phyloP scores from a whole-genome alignment of 257 asterid genomes.

The Solanum peruvianum region DNA sequence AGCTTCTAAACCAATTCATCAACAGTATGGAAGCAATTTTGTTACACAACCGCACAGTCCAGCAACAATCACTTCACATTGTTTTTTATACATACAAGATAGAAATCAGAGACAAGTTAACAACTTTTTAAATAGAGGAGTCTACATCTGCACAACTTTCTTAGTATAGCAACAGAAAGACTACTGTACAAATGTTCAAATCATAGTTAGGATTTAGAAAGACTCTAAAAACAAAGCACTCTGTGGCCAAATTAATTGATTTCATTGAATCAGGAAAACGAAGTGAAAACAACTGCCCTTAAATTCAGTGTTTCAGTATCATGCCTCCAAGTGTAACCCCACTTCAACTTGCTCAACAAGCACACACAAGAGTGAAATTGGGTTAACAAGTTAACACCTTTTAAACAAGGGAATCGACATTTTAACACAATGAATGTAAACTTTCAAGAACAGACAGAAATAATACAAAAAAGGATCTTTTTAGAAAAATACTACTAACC shows the following conservation, averaged over 20 bases:
- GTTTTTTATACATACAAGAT: not conserved
- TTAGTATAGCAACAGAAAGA: not conserved
- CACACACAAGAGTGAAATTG: not conserved
- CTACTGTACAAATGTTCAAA: not conserved
- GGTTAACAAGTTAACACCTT: not conserved
- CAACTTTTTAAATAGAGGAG: not conserved
- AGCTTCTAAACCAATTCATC: not conserved
- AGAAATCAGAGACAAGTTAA: not conserved
- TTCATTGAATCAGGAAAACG: not conserved
- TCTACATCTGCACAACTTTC: not conserved
- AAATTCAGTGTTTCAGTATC: not conserved
- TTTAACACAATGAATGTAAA: not conserved
- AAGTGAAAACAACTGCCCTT: not conserved
- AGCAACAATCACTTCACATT: not conserved
- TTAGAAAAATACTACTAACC: not conserved
- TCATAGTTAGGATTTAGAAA: not conserved
- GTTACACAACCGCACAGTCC: not conserved
- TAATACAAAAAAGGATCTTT: not conserved
- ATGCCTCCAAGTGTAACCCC: not conserved
- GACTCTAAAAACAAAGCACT: not conserved
- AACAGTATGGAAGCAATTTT: not conserved
- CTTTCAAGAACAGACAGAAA: not conserved
- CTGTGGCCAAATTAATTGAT: not conserved
- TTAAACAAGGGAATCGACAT: not conserved
- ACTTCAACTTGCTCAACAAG: not conserved